Evolutionary conservation across 495 filamentous ascomycete species (phyloP), one percentile per base, ranked within the genome.

Genomic region (Penicillium egyptiacum): DNA sequence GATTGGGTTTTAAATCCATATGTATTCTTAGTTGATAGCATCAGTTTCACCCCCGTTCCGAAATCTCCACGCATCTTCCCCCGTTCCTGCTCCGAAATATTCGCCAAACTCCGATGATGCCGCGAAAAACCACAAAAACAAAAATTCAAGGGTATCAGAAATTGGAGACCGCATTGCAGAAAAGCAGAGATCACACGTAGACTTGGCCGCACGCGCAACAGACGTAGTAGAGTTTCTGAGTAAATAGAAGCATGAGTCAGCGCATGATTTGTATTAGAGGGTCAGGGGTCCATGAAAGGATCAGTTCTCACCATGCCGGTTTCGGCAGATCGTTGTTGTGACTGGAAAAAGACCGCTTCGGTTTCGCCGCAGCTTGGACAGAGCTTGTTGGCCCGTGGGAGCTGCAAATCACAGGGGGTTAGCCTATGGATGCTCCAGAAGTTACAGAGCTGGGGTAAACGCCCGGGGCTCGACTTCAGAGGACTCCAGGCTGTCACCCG

Each of bases 271-370:
- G 26, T 45, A 30, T 22, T 4, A 22, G 16, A 26, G n/a, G 23
- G 7, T 44, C 22, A 14, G n/a, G 42, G 16, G n/a, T 39, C 16
- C 35, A 42, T 57, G 4, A 26, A 17, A 25, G 3, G 19, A 45
- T 28, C 2, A 28, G 60, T 41, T 69, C 88, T 82, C 68, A 98
- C 94, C 94, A 98, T 98, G 73, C 95, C 95, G 9, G 95, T 98
- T 71, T 97, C 92, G 14, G 91, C 88, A 49, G 87, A 95, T 66
- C 95, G 87, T 77, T 97, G 92, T 70, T 98, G 94, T 40, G 91
- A 96, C 77, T 98, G 94, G 80, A 98, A 98, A 74, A 95, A 98
- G 43, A 98, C 95, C 1, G 90, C 89, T 72, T 97, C 90, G 50
- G 81, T 83, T 68, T 95, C 88, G 42, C 83, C 79, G 79, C 94